These are phyloP conservation scores for Candida frijolesensis DNA, from an alignment of 1,139 yeast species.

Conservation along the genomic window DNA sequence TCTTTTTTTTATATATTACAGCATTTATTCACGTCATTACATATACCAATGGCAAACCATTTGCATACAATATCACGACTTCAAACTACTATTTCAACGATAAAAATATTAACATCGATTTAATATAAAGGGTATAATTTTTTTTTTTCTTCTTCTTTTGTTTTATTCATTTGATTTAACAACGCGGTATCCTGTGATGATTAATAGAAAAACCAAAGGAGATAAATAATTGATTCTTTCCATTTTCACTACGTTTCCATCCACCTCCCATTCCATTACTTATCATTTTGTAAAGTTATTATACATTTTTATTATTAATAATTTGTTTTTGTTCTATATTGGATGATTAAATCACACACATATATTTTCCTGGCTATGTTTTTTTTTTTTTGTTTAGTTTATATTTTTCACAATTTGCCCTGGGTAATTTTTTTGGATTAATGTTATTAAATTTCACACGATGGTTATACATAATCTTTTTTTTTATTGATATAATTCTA, in stretches of 20 bases:
- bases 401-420: neutral
- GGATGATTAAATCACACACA: neutral
- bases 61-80: neutral
- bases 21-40: constrained; percentile 3
- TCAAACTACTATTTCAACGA: neutral
- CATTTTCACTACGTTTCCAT: neutral
- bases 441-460: too few relatives aligned
- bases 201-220: neutral
- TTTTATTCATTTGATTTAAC: neutral
- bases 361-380: neutral
- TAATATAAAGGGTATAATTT: constrained; percentile 2
- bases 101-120: neutral
- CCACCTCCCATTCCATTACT: neutral
- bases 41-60: neutral
- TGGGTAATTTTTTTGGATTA: neutral
- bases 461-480: neutral
- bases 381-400: neutral
- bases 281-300: neutral
- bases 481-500: neutral
- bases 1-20: constrained; percentile 1
- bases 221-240: neutral
- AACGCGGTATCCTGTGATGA: neutral
- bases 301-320: neutral
- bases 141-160: neutral
- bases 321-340: neutral